Conservation (phyloP, 352 stramenopile species). For the Phytophthora syringae region DNA sequence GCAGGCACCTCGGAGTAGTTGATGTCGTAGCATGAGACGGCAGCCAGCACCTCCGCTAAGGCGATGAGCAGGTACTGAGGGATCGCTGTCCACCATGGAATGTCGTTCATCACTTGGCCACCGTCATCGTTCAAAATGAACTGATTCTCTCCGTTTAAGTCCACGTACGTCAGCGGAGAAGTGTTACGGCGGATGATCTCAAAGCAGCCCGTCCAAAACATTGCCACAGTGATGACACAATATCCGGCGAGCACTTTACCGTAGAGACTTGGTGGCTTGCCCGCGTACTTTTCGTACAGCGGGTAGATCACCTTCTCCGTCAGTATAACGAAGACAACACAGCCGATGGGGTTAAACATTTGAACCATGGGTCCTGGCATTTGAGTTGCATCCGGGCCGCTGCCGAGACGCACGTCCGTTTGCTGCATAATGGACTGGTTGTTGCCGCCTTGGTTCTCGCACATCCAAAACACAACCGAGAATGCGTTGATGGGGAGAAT, state of each 20-base stretch:
- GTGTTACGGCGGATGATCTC: slow-evolving; percentile 38
- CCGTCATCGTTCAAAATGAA: slow-evolving; percentile 37
- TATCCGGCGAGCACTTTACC: slow-evolving; percentile 43
- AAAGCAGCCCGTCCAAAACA: slow-evolving; percentile 45
- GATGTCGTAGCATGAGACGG: slow-evolving; percentile 50
- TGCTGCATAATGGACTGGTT: slow-evolving; percentile 70
- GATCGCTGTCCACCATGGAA: slow-evolving; percentile 51
- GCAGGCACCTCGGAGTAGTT: slow-evolving; percentile 42
- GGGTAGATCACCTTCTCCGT: slow-evolving; percentile 47
- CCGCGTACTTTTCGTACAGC: slow-evolving; percentile 35
- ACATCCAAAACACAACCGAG: slow-evolving; percentile 59
- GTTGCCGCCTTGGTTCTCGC: slow-evolving; percentile 65
- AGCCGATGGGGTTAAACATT: slow-evolving; percentile 46
- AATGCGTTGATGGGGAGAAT: slow-evolving; percentile 55
- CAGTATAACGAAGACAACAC: slow-evolving; percentile 45
- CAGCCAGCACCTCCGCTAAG: slow-evolving; percentile 46
- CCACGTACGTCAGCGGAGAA: slow-evolving; percentile 16
- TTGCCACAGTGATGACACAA: slow-evolving; percentile 36
- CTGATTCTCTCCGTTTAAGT: slow-evolving; percentile 15
- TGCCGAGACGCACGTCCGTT: slow-evolving; percentile 50
- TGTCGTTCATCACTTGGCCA: slow-evolving; percentile 42
- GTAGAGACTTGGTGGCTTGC: slow-evolving; percentile 47
- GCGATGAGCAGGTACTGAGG: slow-evolving; percentile 46
- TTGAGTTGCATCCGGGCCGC: slow-evolving; percentile 37
- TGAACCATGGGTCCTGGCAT: slow-evolving; percentile 50